phyloP scores from a whole-genome alignment of 305 asterid species.

The Solanum hybrid region DNA sequence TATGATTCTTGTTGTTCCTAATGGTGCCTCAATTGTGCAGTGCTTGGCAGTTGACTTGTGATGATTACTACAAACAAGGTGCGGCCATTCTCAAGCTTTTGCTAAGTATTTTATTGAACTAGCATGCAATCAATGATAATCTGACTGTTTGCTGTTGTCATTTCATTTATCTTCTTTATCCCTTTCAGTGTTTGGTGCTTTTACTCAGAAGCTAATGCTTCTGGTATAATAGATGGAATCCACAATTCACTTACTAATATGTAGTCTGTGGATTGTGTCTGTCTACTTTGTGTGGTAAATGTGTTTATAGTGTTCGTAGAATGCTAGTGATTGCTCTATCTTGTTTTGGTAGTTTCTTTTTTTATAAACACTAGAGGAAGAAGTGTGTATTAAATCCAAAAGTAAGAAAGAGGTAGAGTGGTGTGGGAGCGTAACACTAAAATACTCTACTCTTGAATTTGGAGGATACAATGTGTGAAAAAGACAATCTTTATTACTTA shows the following conservation, averaged over 20 bases:
- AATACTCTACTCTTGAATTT: background rate
- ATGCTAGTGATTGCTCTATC: background rate
- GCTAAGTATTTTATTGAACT: background rate
- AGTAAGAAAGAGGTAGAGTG: background rate
- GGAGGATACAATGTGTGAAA: background rate
- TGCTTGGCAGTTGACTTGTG: slow-evolving; percentile 66
- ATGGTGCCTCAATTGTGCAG: slow-evolving; percentile 63
- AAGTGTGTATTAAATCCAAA: background rate
- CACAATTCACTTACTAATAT: background rate
- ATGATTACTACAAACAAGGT: slow-evolving; percentile 2
- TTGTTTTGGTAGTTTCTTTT: background rate
- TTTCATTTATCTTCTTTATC: background rate
- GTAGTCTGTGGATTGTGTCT: background rate
- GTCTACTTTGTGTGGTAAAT: background rate
- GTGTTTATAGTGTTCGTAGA: background rate
- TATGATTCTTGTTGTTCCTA: slow-evolving; percentile 55
- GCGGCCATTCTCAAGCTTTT: background rate
- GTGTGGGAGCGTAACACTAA: background rate
- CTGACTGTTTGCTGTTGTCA: background rate
- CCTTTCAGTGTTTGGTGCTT: background rate
- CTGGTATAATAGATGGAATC: background rate
- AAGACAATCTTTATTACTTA: background rate
- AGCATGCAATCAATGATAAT: background rate
- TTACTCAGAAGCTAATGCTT: background rate
- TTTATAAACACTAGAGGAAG: background rate